Conservation (phyloP, 1,139 yeast species). For the Yamadazyma triangularis region DNA sequence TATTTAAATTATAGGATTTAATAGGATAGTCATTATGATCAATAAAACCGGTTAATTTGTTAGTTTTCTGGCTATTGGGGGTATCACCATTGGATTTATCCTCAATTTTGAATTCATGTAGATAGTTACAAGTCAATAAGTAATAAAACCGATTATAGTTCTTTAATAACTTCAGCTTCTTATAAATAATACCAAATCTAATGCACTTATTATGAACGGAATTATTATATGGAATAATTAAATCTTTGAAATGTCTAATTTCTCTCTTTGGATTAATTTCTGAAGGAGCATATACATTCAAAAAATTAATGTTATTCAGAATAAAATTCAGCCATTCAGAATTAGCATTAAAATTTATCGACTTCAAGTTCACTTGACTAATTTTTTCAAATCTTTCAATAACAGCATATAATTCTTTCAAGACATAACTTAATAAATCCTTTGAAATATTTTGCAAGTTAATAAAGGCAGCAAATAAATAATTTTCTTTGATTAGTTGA, state of each 20-base stretch:
- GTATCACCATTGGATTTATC: constrained; percentile 12
- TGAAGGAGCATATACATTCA: constrained; percentile 24
- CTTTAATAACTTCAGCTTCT: constrained; percentile 40
- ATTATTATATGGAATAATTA: constrained; percentile 31
- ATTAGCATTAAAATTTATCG: constrained; percentile 15
- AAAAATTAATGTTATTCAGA: constrained; percentile 30
- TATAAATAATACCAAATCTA: constrained; percentile 39
- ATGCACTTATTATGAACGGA: constrained; percentile 44
- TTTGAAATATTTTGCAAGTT: constrained; percentile 43
- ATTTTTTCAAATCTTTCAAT: constrained; percentile 33
- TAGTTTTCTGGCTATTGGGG: constrained; percentile 6
- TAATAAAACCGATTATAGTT: constrained; percentile 37
- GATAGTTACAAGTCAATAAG: constrained; percentile 40
- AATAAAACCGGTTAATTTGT: constrained; percentile 39
- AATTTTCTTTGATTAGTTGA: constrained; percentile 41
- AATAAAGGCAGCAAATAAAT: constrained; percentile 40
- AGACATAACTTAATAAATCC: constrained; percentile 35
- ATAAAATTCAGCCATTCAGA: constrained; percentile 41
- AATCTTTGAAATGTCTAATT: constrained; percentile 24
- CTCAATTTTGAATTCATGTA: constrained; percentile 42
- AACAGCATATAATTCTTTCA: constrained; percentile 32
- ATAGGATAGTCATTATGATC: constrained; percentile 39
- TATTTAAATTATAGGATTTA: constrained; percentile 43
- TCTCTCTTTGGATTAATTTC: constrained; percentile 25
- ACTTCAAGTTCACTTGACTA: constrained; percentile 14